Percentiles rank a stretch among this genome's conserved stretches.
Conservation (phyloP, 2,329 filamentous ascomycete genomes). For the Fusarium brevicatenulatum region DNA sequence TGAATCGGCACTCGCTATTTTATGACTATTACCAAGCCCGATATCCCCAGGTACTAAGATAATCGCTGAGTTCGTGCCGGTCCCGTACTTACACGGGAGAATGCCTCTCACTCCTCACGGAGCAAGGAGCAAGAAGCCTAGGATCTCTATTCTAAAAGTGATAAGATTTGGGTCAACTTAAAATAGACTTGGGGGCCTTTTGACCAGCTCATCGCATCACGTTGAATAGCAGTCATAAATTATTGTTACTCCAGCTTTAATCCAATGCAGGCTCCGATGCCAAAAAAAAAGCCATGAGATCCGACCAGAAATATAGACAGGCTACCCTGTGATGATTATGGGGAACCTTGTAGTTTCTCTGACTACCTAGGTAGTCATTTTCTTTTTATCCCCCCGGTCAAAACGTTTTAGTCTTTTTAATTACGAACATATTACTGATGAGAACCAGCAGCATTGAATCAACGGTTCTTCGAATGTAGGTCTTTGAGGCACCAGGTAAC, state of each 20-base stretch:
- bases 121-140: neutral
- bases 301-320: neutral
- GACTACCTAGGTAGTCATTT: too few species aligned
- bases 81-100: neutral
- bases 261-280: neutral
- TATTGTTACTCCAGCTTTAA: too few species aligned
- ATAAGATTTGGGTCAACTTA: neutral
- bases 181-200: neutral
- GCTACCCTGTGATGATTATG: neutral
- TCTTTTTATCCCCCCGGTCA: neutral
- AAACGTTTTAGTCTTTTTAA: neutral
- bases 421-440: neutral
- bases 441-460: neutral
- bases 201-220: neutral
- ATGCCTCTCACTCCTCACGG: neutral
- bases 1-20: conserved; percentile 1
- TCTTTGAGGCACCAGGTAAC: neutral
- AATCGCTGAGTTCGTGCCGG: neutral
- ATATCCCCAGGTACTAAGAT: neutral
- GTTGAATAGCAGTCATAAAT: neutral
- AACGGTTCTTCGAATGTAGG: neutral
- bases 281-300: too few species aligned
- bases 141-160: neutral
- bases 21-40: conserved; percentile 7
- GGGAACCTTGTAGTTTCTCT: neutral